Conservation (phyloP, 164 flowering plant species). For the Echeveria elegans region DNA sequence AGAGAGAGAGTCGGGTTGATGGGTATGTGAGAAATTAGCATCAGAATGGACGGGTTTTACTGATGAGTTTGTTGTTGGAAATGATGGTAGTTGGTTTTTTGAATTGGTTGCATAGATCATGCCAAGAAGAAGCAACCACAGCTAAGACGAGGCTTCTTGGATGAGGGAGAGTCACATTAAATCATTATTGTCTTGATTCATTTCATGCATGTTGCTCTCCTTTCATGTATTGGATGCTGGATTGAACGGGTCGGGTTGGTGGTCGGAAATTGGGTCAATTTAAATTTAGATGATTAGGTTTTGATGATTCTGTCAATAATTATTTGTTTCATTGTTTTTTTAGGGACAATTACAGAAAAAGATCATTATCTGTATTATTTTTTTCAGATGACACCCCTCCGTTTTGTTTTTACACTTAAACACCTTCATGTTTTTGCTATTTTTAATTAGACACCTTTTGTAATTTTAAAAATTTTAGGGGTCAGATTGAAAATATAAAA, state of each 20-base stretch:
- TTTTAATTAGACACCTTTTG: too few relatives aligned
- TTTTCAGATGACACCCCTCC: too few relatives aligned
- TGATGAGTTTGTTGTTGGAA: too few relatives aligned
- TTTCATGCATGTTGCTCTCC: not conserved
- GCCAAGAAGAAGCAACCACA: conserved; percentile 1
- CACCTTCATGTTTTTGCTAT: too few relatives aligned
- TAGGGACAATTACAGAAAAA: too few relatives aligned
- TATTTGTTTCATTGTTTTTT: not conserved
- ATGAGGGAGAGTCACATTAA: not conserved
- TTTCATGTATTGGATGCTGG: not conserved
- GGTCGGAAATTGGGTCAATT: not conserved
- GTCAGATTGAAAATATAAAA: too few relatives aligned
- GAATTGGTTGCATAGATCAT: not conserved
- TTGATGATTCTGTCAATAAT: not conserved
- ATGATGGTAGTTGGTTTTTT: too few relatives aligned
- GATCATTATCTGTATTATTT: too few relatives aligned
- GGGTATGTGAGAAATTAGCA: not conserved
- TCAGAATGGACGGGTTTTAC: too few relatives aligned
- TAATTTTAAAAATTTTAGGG: too few relatives aligned
- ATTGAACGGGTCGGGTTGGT: not conserved
- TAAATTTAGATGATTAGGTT: too few relatives aligned
- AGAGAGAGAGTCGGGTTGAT: not conserved
- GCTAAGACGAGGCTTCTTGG: conserved; percentile 1
- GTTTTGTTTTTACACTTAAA: too few relatives aligned
- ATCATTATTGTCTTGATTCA: not conserved